These are phyloP conservation scores for Sisymbrium irio DNA, from an alignment of 345 rosid genomes.

Conservation along the genomic window DNA sequence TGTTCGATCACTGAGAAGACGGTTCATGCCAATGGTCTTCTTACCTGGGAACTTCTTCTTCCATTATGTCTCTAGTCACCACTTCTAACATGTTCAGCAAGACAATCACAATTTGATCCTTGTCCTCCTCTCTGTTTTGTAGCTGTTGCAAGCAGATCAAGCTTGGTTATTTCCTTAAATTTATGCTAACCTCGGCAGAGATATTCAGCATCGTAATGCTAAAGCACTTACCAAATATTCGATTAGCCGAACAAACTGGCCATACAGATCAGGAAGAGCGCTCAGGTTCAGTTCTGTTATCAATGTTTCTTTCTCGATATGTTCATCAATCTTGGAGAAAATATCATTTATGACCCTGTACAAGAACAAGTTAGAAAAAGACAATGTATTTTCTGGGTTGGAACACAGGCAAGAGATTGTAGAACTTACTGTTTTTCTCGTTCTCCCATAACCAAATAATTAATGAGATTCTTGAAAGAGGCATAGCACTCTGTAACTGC, in stretches of 20 bases:
- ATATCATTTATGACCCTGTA: slow-evolving; percentile 60
- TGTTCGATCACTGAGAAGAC: slow-evolving; percentile 5
- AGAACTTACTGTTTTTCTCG: slow-evolving; percentile 44
- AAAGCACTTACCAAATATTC: slow-evolving; percentile 56
- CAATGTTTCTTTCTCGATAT: slow-evolving; percentile 35
- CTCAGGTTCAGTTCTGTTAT: slow-evolving; percentile 58
- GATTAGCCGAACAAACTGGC: slow-evolving; percentile 69
- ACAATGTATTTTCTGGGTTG: background rate
- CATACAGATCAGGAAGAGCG: slow-evolving; percentile 75
- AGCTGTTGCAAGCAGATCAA: slow-evolving; percentile 33
- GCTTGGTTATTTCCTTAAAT: slow-evolving; percentile 1
- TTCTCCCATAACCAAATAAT: slow-evolving; percentile 44
- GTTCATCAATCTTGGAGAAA: slow-evolving; percentile 51
- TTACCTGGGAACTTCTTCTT: slow-evolving; percentile 51
- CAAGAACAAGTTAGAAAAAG: slow-evolving; percentile 12
- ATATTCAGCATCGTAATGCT: slow-evolving; percentile 1
- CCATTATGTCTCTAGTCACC: slow-evolving; percentile 58
- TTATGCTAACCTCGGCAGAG: slow-evolving; percentile 1
- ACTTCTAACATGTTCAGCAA: slow-evolving; percentile 58
- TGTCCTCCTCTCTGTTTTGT: slow-evolving; percentile 45
- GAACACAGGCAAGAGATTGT: background rate
- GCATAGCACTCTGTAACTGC: slow-evolving; percentile 57
- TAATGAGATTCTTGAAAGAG: slow-evolving; percentile 47
- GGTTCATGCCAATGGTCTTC: slow-evolving; percentile 23
- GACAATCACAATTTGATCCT: slow-evolving; percentile 48